These are phyloP conservation scores for Monosporozyma aquatica DNA, from an alignment of 805 yeast genomes.

Conservation along the genomic window DNA sequence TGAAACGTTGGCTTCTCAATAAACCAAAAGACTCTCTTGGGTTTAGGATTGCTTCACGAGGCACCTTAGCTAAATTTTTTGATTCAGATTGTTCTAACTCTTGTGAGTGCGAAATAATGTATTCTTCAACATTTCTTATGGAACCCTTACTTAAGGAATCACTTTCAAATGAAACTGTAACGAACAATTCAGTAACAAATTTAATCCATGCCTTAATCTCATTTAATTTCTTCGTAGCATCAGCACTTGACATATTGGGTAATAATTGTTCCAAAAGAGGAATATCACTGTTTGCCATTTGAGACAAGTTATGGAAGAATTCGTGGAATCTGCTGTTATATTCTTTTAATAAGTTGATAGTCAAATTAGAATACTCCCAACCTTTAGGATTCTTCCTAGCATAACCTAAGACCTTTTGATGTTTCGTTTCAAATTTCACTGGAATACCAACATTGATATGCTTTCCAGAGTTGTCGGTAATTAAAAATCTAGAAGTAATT, in stretches of 20 bases:
- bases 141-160: slow-evolving; percentile 65
- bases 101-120: slow-evolving; percentile 39
- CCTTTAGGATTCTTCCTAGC: slow-evolving; percentile 53
- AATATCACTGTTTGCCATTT: slow-evolving; percentile 16
- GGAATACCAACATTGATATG: slow-evolving; percentile 70
- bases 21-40: slow-evolving; percentile 65
- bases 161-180: slow-evolving; percentile 63
- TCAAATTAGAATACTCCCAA: slow-evolving; percentile 80
- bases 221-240: slow-evolving; percentile 23
- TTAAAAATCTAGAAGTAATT: slow-evolving; percentile 63
- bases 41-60: slow-evolving; percentile 70
- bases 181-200: slow-evolving; percentile 44
- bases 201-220: slow-evolving; percentile 37
- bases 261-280: slow-evolving; percentile 27
- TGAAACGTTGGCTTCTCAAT: slow-evolving; percentile 66
- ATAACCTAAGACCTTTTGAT: slow-evolving; percentile 82
- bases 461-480: slow-evolving; percentile 44
- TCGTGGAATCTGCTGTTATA: slow-evolving; percentile 56
- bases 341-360: slow-evolving; percentile 53
- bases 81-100: slow-evolving; percentile 38
- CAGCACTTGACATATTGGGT: slow-evolving; percentile 30
- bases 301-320: slow-evolving; percentile 39
- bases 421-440: slow-evolving; percentile 69
- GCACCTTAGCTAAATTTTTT: slow-evolving; percentile 69
- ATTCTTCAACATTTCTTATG: slow-evolving; percentile 57